A percentile compares a stretch with the other conserved stretches of the same genome.
Conservation (phyloP, 2,329 filamentous ascomycete genomes). For the Dactylonectria macrodidyma region DNA sequence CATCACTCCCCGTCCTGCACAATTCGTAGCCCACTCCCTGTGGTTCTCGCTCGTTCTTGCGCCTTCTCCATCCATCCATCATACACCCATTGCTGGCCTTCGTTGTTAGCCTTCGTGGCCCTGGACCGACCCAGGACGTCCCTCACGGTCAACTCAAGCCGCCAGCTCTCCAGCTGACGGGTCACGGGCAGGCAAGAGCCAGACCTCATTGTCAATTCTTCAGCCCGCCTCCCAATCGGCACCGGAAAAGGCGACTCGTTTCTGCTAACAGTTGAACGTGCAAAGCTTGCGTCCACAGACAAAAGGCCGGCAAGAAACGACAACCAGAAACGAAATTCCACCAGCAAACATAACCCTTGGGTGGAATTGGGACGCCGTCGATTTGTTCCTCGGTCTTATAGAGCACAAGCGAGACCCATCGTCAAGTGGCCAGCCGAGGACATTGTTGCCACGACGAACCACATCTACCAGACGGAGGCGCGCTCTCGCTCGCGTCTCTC, state of each 20-base stretch:
- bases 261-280: neutral
- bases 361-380: neutral
- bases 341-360: no score
- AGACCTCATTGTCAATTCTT: neutral
- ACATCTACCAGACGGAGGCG: slow-evolving; percentile 24
- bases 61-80: neutral
- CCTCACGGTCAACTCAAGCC: neutral
- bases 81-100: neutral
- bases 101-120: neutral
- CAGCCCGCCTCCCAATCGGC: neutral
- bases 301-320: neutral
- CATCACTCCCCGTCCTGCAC: neutral
- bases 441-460: slow-evolving; percentile 26
- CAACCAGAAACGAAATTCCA: neutral
- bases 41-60: neutral
- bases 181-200: neutral
- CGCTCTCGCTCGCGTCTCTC: slow-evolving; percentile 37
- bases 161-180: neutral
- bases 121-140: neutral
- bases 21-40: neutral
- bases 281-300: neutral
- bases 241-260: neutral
- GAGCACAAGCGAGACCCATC: slow-evolving; percentile 13
- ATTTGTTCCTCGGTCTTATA: neutral
- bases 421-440: slow-evolving; percentile 32